These are phyloP conservation scores for Rhododendron griersonianum DNA, from an alignment of 148 eudicot species.

Conservation along the genomic window DNA sequence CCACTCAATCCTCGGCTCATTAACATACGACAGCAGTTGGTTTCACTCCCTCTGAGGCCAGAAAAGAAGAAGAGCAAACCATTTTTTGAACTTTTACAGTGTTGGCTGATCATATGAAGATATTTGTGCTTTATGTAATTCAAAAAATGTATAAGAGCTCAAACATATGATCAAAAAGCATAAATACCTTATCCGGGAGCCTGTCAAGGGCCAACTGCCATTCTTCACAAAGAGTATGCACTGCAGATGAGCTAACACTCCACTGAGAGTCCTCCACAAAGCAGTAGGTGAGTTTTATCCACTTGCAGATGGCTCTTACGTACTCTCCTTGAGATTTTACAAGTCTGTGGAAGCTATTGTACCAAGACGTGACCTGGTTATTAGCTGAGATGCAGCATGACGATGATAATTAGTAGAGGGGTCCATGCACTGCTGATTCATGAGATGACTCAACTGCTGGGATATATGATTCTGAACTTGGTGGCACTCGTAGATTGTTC, in stretches of 20 bases:
- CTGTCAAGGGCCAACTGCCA: constrained; percentile 65
- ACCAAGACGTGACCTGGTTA: constrained; percentile 61
- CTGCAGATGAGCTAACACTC: constrained; percentile 24
- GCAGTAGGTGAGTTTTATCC: constrained; percentile 51
- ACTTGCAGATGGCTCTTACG: constrained; percentile 41
- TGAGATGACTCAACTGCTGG: constrained; percentile 51
- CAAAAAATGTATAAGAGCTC: background rate
- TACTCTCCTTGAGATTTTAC: constrained; percentile 58
- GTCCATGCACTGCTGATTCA: constrained; percentile 35
- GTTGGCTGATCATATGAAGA: background rate
- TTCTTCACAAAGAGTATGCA: constrained; percentile 44
- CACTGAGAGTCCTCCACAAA: constrained; percentile 26
- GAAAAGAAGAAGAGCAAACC: background rate
- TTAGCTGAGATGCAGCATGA: constrained; percentile 68
- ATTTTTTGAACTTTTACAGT: background rate
- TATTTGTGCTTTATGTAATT: background rate
- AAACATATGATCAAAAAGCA: background rate
- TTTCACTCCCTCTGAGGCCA: background rate
- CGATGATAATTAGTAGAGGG: constrained; percentile 53
- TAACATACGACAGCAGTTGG: background rate
- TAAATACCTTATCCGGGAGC: constrained; percentile 64
- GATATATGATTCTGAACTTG: constrained; percentile 63
- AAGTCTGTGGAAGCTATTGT: constrained; percentile 55
- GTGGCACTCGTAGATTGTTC: constrained; percentile 66
- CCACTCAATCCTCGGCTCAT: background rate